A percentile compares a stretch with the other conserved stretches of the same genome.
phyloP scores from a whole-genome alignment of 106 monocot genomes.

The Acanthochlamys bracteata region DNA sequence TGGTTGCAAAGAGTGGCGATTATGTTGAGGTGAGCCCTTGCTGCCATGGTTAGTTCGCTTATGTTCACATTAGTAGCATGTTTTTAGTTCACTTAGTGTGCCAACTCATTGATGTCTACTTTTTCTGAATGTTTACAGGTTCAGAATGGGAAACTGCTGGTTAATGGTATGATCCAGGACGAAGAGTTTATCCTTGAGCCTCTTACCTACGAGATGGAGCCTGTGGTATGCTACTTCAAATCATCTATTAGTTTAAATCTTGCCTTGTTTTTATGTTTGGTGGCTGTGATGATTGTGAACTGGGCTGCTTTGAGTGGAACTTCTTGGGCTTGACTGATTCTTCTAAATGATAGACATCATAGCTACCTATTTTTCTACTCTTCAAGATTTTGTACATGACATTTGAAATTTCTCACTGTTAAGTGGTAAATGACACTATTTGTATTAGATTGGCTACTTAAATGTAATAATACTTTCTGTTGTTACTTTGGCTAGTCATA shows the following conservation, averaged over 20 bases:
- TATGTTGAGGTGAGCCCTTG: conserved; percentile 59
- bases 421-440: too few species aligned
- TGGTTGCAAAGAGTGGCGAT: conserved; percentile 85
- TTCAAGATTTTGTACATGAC: too few species aligned
- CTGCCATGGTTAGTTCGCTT: background rate
- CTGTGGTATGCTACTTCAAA: conserved; percentile 38
- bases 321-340: too few species aligned
- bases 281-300: background rate
- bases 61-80: background rate
- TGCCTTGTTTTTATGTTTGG: background rate
- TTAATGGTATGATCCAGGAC: conserved; percentile 73
- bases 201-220: conserved; percentile 65
- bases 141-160: conserved; percentile 62
- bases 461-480: too few species aligned
- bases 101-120: background rate
- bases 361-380: too few species aligned
- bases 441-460: too few species aligned
- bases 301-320: too few species aligned
- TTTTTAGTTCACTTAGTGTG: background rate
- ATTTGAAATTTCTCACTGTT: too few species aligned
- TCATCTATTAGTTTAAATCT: background rate
- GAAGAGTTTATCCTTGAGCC: conserved; percentile 90
- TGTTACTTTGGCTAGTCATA: background rate
- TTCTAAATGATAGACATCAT: too few species aligned
- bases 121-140: conserved; percentile 35